phyloP scores from a whole-genome alignment of 1,139 yeast species.

The Geotrichum histeridarum region DNA sequence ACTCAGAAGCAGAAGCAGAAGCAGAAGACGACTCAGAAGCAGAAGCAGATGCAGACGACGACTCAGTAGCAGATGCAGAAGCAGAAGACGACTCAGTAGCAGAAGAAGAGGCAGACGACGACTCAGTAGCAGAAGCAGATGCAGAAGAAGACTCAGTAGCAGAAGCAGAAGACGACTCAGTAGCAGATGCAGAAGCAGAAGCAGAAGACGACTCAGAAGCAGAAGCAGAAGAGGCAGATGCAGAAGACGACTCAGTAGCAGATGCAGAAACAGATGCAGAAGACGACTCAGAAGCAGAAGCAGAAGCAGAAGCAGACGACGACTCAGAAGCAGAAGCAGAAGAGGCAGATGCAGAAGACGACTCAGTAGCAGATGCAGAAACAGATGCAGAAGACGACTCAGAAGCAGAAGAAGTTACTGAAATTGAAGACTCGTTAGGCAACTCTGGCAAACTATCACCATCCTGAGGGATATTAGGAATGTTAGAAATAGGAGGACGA shows the following conservation, averaged over 20 bases:
- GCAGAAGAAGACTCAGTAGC: neutral
- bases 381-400: neutral
- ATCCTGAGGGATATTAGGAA: too few relatives aligned
- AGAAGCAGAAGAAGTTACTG: neutral
- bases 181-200: slow-evolving; percentile 1
- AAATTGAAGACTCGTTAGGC: too few relatives aligned
- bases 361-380: neutral
- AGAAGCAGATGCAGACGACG: neutral
- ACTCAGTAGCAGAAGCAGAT: neutral
- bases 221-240: neutral
- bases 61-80: neutral
- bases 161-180: too few relatives aligned
- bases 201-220: slow-evolving; percentile 8
- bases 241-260: neutral
- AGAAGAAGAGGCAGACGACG: slow-evolving; percentile 13
- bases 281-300: slow-evolving; percentile 5
- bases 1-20: neutral
- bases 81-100: neutral
- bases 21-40: neutral
- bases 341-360: neutral
- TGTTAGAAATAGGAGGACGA: too few relatives aligned
- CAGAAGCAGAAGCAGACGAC: neutral
- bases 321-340: slow-evolving; percentile 1
- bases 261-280: slow-evolving; percentile 1
- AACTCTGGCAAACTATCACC: too few relatives aligned